Evolutionary conservation across 495 filamentous ascomycete species (phyloP).

Genomic region (Hypoxylon lienhwacheense): DNA sequence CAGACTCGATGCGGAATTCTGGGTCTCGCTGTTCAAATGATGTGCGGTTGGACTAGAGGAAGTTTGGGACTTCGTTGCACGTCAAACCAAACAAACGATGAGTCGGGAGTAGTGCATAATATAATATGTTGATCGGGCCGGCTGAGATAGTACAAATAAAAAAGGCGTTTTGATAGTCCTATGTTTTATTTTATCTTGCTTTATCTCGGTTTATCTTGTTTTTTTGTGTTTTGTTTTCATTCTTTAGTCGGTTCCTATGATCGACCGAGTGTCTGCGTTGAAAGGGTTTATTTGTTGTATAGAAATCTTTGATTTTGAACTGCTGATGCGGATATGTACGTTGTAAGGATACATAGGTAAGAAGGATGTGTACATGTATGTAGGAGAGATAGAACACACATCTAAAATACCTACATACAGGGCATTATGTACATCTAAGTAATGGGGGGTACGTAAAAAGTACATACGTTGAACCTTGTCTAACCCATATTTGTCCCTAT

Average conservation of each 20-base stretch:
- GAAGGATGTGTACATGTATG: too few relatives aligned
- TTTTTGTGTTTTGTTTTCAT: background rate
- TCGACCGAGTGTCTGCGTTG: slow-evolving; percentile 2
- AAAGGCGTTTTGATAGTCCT: background rate
- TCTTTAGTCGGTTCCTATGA: background rate
- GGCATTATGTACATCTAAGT: too few relatives aligned
- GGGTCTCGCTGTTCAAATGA: background rate
- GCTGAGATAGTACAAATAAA: slow-evolving; percentile 1
- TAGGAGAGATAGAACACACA: too few relatives aligned
- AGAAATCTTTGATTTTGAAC: slow-evolving; percentile 16
- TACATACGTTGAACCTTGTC: too few relatives aligned
- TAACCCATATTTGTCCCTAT: too few relatives aligned
- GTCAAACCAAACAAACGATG: slow-evolving; percentile 16
- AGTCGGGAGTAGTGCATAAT: background rate
- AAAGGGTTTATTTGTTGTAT: slow-evolving; percentile 3
- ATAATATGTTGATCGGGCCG: background rate
- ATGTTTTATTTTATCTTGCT: too few relatives aligned
- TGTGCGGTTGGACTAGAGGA: background rate
- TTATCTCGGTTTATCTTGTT: background rate
- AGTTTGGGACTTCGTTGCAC: slow-evolving; percentile 3
- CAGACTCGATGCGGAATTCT: slow-evolving; percentile 4
- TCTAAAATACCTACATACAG: too few relatives aligned
- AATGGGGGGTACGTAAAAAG: too few relatives aligned
- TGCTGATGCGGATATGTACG: slow-evolving; percentile 11
- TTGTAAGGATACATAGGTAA: slow-evolving; percentile 8